Percentiles rank a stretch among this genome's conserved stretches.
phyloP scores from a whole-genome alignment of 495 filamentous ascomycete species.

The Neurospora tetrasperma region DNA sequence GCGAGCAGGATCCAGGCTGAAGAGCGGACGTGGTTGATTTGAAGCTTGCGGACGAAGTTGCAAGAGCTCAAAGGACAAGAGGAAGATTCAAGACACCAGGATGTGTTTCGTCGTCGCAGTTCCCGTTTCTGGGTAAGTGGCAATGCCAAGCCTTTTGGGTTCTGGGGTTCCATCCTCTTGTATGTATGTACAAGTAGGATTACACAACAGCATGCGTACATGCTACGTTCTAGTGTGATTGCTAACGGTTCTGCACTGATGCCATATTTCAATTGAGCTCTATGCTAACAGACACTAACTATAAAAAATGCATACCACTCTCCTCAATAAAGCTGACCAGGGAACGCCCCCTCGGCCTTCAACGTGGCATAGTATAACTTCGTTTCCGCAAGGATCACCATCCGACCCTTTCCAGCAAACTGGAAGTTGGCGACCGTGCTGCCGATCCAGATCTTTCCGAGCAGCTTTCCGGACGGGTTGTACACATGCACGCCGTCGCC shows the following conservation, averaged over 20 bases:
- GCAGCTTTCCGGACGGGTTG: constrained; percentile 43
- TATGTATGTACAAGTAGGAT: background rate
- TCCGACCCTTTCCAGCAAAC: constrained; percentile 43
- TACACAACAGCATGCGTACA: background rate
- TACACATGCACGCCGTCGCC: constrained; percentile 56
- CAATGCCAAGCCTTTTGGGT: background rate
- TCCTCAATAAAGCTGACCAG: constrained; percentile 10
- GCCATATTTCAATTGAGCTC: background rate
- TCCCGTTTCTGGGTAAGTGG: background rate
- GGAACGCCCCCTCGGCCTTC: constrained; percentile 30
- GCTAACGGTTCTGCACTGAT: background rate
- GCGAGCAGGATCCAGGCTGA: background rate
- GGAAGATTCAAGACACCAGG: background rate
- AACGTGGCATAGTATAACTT: constrained; percentile 40
- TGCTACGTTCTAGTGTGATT: background rate
- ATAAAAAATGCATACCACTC: background rate
- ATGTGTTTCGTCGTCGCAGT: too few relatives aligned
- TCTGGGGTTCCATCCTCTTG: background rate
- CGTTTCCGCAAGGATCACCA: constrained; percentile 41
- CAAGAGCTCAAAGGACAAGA: background rate
- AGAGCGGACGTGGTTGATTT: background rate
- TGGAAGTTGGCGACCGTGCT: constrained; percentile 43
- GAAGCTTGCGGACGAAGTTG: background rate
- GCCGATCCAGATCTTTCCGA: constrained; percentile 48
- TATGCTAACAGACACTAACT: background rate